Percentiles rank a stretch among this genome's conserved stretches.
phyloP scores from a whole-genome alignment of 805 yeast species.

The Metschnikowia amazonensis region DNA sequence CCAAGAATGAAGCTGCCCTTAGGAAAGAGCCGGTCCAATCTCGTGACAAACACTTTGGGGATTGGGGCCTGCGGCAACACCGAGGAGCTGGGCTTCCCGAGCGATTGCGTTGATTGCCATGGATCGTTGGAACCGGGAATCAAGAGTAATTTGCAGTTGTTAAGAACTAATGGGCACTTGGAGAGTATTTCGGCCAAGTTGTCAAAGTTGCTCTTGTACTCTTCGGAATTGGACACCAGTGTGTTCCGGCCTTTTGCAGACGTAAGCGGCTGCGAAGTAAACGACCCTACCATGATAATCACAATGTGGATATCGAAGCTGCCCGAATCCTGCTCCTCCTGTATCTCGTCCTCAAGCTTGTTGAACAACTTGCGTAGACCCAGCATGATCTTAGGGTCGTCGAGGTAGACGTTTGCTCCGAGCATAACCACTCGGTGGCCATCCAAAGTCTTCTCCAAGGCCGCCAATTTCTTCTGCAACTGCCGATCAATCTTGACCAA shows the following conservation, averaged over 20 bases:
- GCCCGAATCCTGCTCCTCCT: slow-evolving; percentile 36
- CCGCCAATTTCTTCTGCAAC: slow-evolving; percentile 50
- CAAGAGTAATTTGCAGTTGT: slow-evolving; percentile 57
- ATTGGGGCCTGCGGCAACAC: slow-evolving; percentile 62
- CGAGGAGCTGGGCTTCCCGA: slow-evolving; percentile 45
- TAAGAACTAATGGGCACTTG: slow-evolving; percentile 51
- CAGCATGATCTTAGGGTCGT: slow-evolving; percentile 53
- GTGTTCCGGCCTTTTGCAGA: slow-evolving; percentile 49
- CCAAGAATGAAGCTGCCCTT: slow-evolving; percentile 31
- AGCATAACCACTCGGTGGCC: slow-evolving; percentile 63
- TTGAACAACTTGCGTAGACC: slow-evolving; percentile 63
- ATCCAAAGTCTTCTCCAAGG: slow-evolving; percentile 51
- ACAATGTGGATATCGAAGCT: slow-evolving; percentile 48
- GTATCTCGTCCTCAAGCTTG: slow-evolving; percentile 39
- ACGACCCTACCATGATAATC: slow-evolving; percentile 80
- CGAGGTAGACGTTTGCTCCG: slow-evolving; percentile 72
- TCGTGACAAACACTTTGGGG: slow-evolving; percentile 66
- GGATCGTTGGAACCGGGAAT: slow-evolving; percentile 93
- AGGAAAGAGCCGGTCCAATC: slow-evolving; percentile 51
- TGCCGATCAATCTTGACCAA: slow-evolving; percentile 56
- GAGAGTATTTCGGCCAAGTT: slow-evolving; percentile 63
- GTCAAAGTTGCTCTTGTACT: slow-evolving; percentile 69
- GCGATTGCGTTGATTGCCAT: slow-evolving; percentile 72
- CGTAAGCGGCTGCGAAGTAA: slow-evolving; percentile 61
- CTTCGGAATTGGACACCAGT: slow-evolving; percentile 48